Conservation (phyloP, 2,329 filamentous ascomycete genomes). For the Coniochaeta sp. region DNA sequence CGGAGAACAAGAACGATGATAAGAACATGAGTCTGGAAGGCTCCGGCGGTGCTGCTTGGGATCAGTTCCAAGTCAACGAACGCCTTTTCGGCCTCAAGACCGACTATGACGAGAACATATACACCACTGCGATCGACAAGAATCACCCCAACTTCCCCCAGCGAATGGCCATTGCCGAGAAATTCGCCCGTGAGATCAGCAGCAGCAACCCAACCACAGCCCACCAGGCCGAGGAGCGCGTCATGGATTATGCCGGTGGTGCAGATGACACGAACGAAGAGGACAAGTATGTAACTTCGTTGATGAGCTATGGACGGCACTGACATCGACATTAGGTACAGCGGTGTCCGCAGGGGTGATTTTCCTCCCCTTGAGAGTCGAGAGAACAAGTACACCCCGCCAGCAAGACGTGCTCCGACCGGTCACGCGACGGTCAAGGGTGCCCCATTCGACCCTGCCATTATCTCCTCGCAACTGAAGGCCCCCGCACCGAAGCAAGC, state of each 20-base stretch:
- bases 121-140: constrained; percentile 86
- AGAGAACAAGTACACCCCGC: constrained; percentile 78
- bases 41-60: constrained; percentile 56
- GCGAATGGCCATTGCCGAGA: constrained; percentile 70
- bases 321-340: constrained; percentile 58
- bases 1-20: constrained; percentile 50
- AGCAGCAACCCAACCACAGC: constrained; percentile 63
- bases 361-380: constrained; percentile 57
- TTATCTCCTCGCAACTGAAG: constrained; percentile 78
- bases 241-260: constrained; percentile 58
- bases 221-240: constrained; percentile 86
- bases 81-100: constrained; percentile 79
- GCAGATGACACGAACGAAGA: constrained; percentile 77
- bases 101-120: constrained; percentile 89
- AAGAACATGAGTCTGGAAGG: constrained; percentile 68
- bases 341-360: constrained; percentile 75
- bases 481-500: constrained; percentile 33
- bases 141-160: constrained; percentile 75
- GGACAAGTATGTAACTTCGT: constrained; percentile 63
- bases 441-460: constrained; percentile 77
- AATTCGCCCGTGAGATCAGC: constrained; percentile 86
- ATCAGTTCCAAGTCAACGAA: constrained; percentile 91
- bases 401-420: constrained; percentile 74
- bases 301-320: not conserved
- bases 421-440: constrained; percentile 67